phyloP scores from a whole-genome alignment of 768 basidiomycete genomes.

The Naganishia friedmannii region DNA sequence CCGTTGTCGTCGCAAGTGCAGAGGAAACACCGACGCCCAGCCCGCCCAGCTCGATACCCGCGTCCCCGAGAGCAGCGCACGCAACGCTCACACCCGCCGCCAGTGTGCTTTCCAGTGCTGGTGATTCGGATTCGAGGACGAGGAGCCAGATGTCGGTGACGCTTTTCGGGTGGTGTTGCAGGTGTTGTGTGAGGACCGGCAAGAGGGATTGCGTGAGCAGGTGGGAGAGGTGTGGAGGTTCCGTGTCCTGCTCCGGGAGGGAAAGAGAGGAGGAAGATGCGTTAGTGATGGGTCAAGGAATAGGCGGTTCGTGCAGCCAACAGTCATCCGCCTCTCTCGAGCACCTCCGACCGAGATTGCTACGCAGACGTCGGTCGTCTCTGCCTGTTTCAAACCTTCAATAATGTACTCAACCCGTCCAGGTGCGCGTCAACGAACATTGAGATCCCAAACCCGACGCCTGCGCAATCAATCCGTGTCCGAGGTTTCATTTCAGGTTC shows the following conservation, averaged over 20 bases:
- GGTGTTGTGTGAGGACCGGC: conserved; percentile 65
- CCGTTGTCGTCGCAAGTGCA: not conserved
- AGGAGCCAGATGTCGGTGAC: conserved; percentile 87
- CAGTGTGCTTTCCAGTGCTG: conserved; percentile 71
- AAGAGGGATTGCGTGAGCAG: conserved; percentile 75
- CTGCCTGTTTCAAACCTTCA: too few relatives aligned
- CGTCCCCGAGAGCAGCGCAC: conserved; percentile 84
- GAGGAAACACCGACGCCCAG: conserved; percentile 71
- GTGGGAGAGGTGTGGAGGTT: conserved; percentile 78
- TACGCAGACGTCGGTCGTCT: too few relatives aligned
- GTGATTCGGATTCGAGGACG: conserved; percentile 83
- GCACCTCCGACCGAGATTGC: too few relatives aligned
- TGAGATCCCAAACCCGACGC: too few relatives aligned
- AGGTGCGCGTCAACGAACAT: too few relatives aligned
- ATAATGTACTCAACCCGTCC: too few relatives aligned
- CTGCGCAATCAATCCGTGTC: too few relatives aligned
- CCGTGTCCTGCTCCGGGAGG: conserved; percentile 68
- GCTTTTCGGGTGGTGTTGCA: conserved; percentile 90
- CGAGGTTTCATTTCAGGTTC: too few relatives aligned
- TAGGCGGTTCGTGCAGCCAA: too few relatives aligned
- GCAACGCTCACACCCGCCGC: conserved; percentile 81
- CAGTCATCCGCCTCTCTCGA: too few relatives aligned
- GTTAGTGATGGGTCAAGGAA: not conserved
- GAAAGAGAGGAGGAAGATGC: too few relatives aligned
- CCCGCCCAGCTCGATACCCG: conserved; percentile 86